phyloP scores from a whole-genome alignment of 2,329 filamentous ascomycete species.

The Neurospora sp. region DNA sequence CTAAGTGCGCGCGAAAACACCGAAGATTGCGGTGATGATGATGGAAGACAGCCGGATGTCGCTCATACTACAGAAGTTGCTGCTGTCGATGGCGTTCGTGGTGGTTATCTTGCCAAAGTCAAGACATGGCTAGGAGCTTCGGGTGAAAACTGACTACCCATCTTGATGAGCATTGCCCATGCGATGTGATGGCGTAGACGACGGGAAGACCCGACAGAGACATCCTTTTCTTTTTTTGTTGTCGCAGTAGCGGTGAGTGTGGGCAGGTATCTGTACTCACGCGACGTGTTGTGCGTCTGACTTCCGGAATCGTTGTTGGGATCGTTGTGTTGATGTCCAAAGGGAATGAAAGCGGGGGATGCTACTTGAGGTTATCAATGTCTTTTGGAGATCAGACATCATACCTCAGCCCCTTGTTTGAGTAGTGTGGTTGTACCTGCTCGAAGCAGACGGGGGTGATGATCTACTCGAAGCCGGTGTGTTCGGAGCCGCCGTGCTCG shows the following conservation, averaged over 20 bases:
- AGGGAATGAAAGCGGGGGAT: neutral
- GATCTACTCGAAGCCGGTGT: slow-evolving; percentile 1
- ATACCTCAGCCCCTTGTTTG: neutral
- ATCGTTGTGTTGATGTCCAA: neutral
- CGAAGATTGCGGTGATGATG: neutral
- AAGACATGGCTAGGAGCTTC: neutral
- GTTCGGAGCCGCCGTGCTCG: slow-evolving; percentile 30
- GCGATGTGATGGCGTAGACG: neutral
- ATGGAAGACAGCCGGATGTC: neutral
- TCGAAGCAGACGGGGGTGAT: neutral
- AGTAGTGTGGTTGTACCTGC: neutral
- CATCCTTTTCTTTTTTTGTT: neutral
- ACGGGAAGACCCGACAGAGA: neutral
- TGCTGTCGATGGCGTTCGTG: neutral
- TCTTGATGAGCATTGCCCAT: neutral
- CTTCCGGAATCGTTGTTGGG: neutral
- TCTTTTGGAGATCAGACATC: neutral
- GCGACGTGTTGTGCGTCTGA: neutral
- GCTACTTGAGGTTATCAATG: neutral
- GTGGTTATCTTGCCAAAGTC: neutral
- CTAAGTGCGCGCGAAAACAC: neutral
- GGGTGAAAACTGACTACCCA: neutral
- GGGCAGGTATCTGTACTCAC: neutral
- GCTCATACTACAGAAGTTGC: neutral
- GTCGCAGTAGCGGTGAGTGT: neutral